Base-by-base conservation (phyloP, 345 rosid species). In the Combretum micranthum region DNA sequence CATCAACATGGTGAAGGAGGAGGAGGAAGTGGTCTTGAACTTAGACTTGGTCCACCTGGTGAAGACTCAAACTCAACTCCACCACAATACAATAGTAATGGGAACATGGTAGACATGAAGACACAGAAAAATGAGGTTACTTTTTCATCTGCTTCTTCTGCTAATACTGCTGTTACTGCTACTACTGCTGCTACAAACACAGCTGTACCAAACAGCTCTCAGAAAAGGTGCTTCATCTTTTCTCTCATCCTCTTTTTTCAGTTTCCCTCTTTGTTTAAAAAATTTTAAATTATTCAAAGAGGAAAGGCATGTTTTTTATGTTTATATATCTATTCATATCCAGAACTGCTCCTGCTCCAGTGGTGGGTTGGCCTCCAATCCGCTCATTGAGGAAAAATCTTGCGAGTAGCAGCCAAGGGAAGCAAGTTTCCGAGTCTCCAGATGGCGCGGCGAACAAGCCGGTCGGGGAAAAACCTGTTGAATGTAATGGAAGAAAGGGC, bases 331-430 rank as follows among this genome's bases (percentile, higher is more conserved):
- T n/a, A n/a, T n/a, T n/a, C n/a, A n/a, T 12, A 51, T 46, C 0
- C 56, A 93, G 99, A 69, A 85, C 76, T 63, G 99, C 99, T 61
- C 86, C 97, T 64, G 88, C 92, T 64, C 80, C 97, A 67, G 95
- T 89, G 21, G 99, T 93, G 58, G 99, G 97, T 25, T 93, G 99
- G 99, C 99, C 99, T 25, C 99, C 99, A 42, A 77, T 93, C 64
- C 73, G 96, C n/a, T 80, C 92, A 15, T 83, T 79, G 47, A 79
- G 99, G 82, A 93, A 84, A 82, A 87, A 93, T 63, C 78, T 93
- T 63, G 26, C 61, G 2, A 86, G 85, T 1, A 62, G 61, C 66
- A 82, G 85, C 75, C 75, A 81, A 39, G 79, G 83, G 26, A 87
- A 83, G 61, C 72, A 61, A 47, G 65, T 69, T 63, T 51, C 66